phyloP scores from a whole-genome alignment of 192 early-diverging fungal genomes.

The Spizellomyces sp. region DNA sequence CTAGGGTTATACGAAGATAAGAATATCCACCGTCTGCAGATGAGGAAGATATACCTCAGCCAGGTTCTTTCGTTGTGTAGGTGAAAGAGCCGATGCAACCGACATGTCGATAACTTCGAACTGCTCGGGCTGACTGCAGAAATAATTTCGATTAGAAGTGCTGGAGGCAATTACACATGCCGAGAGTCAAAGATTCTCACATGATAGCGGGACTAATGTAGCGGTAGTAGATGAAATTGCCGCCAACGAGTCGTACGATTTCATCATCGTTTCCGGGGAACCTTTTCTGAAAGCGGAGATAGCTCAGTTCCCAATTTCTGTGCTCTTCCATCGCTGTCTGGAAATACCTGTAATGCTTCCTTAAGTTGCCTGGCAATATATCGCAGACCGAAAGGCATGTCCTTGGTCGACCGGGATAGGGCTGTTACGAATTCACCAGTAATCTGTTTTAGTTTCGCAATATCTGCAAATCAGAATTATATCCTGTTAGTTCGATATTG shows the following conservation, averaged over 20 bases:
- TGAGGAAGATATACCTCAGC: conserved; percentile 57
- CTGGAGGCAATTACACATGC: not conserved
- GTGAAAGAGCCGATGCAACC: conserved; percentile 58
- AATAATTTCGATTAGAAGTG: not conserved
- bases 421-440: conserved; percentile 82
- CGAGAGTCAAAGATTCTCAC: conserved; percentile 16
- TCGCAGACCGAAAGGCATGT: conserved; percentile 95
- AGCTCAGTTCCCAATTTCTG: not conserved
- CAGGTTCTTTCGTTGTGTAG: conserved; percentile 93
- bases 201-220: conserved; percentile 98
- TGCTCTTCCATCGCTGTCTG: not conserved
- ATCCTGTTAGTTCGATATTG: conserved; percentile 46
- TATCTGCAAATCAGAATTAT: conserved; percentile 9
- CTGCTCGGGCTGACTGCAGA: conserved; percentile 84
- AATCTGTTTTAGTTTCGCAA: conserved; percentile 75
- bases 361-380: conserved; percentile 93
- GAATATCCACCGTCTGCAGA: not conserved
- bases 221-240: conserved; percentile 94
- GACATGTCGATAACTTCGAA: conserved; percentile 91
- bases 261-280: conserved; percentile 83
- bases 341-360: conserved; percentile 58
- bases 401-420: conserved; percentile 75
- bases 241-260: conserved; percentile 85
- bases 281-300: conserved; percentile 48
- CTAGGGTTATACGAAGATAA: no score